phyloP scores from a whole-genome alignment of 768 basidiomycete genomes.

The Rhizopogon vinicolor region DNA sequence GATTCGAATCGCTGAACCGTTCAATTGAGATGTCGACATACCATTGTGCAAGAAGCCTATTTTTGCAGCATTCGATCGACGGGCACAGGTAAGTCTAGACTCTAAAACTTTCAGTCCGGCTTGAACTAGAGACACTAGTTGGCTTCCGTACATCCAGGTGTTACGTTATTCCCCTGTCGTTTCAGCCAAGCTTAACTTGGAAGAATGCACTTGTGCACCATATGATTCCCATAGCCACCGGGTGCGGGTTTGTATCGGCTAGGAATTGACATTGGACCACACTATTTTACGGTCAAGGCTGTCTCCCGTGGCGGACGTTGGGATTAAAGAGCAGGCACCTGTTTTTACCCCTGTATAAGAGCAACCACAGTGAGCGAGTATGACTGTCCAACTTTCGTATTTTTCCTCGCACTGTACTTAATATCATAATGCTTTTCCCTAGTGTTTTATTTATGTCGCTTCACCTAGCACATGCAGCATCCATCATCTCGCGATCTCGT shows the following conservation, averaged over 20 bases:
- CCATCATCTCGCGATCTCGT: slow-evolving; percentile 12
- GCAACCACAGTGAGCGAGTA: not conserved
- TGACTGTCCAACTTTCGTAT: too few species aligned
- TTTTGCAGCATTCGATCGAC: too few species aligned
- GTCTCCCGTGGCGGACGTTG: not conserved
- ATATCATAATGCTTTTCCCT: not conserved
- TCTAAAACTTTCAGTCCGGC: too few species aligned
- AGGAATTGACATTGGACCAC: not conserved
- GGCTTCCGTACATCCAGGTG: not conserved
- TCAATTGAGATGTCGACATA: too few species aligned
- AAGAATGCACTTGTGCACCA: not conserved
- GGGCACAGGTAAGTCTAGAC: too few species aligned
- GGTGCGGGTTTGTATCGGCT: too few species aligned
- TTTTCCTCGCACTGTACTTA: not conserved
- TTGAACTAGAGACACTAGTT: not conserved
- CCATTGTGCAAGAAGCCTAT: too few species aligned
- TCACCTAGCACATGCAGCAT: slow-evolving; percentile 8
- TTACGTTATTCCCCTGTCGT: not conserved
- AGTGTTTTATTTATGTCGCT: not conserved
- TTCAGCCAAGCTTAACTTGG: not conserved
- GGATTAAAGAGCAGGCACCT: not conserved
- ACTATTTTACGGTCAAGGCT: not conserved
- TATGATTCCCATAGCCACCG: not conserved
- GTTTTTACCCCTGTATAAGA: not conserved
- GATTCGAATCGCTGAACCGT: not conserved